A percentile compares a stretch with the other conserved stretches of the same genome.
Evolutionary conservation across 306 rosid species (phyloP).

Genomic region (Cicer bijugum): DNA sequence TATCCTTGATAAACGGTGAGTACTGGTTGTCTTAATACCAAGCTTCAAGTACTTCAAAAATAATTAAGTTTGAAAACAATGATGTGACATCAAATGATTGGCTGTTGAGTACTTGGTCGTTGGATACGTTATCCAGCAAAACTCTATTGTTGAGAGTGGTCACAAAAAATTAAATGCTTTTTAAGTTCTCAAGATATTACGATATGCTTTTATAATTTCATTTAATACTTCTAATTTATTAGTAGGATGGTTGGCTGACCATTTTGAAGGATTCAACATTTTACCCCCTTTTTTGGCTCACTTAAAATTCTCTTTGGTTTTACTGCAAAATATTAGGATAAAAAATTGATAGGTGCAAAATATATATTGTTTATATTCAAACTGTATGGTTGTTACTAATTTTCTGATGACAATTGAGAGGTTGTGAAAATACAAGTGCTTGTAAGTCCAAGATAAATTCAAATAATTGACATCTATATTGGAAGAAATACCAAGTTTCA

Average conservation of each 20-base stretch:
- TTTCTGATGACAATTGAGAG: slow-evolving; percentile 19
- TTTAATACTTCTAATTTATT: slow-evolving; percentile 12
- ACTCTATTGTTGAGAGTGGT: too few relatives aligned
- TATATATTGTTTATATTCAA: slow-evolving; percentile 13
- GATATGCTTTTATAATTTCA: slow-evolving; percentile 10
- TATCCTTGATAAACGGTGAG: too few relatives aligned
- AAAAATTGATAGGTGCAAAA: not conserved
- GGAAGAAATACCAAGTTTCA: slow-evolving; percentile 27
- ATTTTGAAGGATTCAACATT: slow-evolving; percentile 8
- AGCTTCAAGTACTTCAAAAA: too few relatives aligned
- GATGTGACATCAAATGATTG: too few relatives aligned
- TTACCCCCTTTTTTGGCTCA: slow-evolving; percentile 5
- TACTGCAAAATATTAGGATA: not conserved
- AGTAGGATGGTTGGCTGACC: slow-evolving; percentile 6
- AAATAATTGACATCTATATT: slow-evolving; percentile 24
- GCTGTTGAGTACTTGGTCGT: too few relatives aligned
- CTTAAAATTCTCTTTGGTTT: slow-evolving; percentile 9
- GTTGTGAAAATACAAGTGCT: slow-evolving; percentile 17
- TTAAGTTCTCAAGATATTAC: slow-evolving; percentile 7
- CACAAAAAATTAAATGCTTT: not conserved
- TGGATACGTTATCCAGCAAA: too few relatives aligned
- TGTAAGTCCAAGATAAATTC: slow-evolving; percentile 24
- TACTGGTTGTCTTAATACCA: too few relatives aligned
- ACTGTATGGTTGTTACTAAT: not conserved
- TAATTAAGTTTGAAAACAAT: too few relatives aligned